A percentile compares a stretch with the other conserved stretches of the same genome.
Conservation (phyloP, 345 rosid genomes). For the Gynandropsis gynandra region DNA sequence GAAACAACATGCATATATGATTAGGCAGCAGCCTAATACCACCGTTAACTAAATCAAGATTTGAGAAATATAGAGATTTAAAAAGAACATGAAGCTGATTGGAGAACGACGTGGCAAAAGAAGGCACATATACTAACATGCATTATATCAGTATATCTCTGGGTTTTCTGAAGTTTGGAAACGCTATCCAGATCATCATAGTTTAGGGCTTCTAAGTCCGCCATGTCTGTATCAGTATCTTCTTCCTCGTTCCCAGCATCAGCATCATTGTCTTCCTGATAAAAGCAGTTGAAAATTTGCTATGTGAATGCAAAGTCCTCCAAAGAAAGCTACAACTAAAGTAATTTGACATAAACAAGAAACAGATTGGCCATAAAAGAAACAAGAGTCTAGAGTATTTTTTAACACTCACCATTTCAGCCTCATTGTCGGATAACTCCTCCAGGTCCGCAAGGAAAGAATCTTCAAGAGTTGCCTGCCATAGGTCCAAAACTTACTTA, state of each 20-base stretch:
- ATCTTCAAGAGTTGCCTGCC: slow-evolving; percentile 84
- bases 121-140: slow-evolving; percentile 39
- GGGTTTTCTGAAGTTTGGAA: slow-evolving; percentile 74
- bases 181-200: slow-evolving; percentile 81
- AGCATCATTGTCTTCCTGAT: slow-evolving; percentile 62
- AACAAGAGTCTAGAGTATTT: neutral
- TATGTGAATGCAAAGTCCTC: neutral
- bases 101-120: neutral
- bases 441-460: slow-evolving; percentile 92
- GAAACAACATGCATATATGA: too few species aligned
- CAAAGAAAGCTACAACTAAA: slow-evolving; percentile 11
- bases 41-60: neutral
- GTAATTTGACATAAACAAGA: neutral
- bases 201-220: slow-evolving; percentile 66
- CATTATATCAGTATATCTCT: slow-evolving; percentile 73
- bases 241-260: slow-evolving; percentile 65
- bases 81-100: neutral
- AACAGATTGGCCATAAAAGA: too few species aligned
- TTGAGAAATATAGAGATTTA: neutral
- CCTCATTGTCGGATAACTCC: slow-evolving; percentile 92
- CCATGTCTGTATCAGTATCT: slow-evolving; percentile 72
- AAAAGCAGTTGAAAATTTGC: neutral
- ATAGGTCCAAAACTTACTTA: slow-evolving; percentile 1
- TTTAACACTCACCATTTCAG: slow-evolving; percentile 44
- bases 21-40: too few species aligned